Evolutionary conservation across 1,284 basidiomycete genomes (phyloP).

Genomic region (Microstroma glucosiphilum): DNA sequence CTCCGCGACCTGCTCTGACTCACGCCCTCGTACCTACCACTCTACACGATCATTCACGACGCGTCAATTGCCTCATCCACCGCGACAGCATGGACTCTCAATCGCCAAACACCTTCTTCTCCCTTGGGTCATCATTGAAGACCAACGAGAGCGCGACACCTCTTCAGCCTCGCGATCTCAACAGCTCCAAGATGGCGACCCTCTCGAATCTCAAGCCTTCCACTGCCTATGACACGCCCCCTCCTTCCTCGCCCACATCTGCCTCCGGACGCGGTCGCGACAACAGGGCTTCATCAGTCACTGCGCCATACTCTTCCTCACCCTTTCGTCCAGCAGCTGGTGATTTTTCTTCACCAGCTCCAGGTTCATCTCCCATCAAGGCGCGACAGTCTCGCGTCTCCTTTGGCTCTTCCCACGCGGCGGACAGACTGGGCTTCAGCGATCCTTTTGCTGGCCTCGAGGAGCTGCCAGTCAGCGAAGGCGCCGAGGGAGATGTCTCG

Average conservation of each 20-base stretch:
- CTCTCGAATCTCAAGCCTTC: neutral
- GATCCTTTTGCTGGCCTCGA: conserved; percentile 1
- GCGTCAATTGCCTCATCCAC: too few relatives aligned
- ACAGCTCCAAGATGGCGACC: neutral
- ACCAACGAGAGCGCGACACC: too few relatives aligned
- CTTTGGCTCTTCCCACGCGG: neutral
- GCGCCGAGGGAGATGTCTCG: neutral
- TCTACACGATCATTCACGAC: too few relatives aligned
- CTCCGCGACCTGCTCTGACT: too few relatives aligned
- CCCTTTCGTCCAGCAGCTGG: neutral
- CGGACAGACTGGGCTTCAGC: neutral
- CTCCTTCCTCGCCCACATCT: conserved; percentile 1
- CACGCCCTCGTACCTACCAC: too few relatives aligned
- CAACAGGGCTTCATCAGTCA: neutral
- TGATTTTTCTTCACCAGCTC: neutral
- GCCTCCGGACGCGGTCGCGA: neutral
- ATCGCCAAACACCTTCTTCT: too few relatives aligned
- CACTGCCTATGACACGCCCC: neutral
- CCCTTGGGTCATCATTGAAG: too few relatives aligned
- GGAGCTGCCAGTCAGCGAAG: neutral
- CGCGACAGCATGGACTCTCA: too few relatives aligned
- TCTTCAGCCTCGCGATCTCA: too few relatives aligned
- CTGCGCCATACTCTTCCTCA: neutral
- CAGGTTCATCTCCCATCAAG: conserved; percentile 1
- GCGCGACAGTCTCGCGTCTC: neutral